These are phyloP conservation scores for Penicillium capsulatum DNA, from an alignment of 2,329 filamentous ascomycete species.

Conservation along the genomic window DNA sequence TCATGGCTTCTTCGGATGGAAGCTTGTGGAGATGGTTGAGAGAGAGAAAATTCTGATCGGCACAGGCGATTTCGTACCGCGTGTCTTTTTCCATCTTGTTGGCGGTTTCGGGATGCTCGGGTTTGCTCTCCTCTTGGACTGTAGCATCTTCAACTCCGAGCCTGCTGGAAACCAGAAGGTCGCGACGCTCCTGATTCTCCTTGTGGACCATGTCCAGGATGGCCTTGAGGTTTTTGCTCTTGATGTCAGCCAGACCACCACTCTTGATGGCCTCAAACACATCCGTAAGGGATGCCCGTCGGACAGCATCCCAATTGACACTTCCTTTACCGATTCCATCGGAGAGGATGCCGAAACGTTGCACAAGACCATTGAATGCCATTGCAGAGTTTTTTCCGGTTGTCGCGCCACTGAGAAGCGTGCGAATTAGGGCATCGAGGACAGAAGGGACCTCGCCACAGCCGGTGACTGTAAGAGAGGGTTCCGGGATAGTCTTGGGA, in stretches of 20 bases:
- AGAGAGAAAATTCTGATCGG: conserved; percentile 59
- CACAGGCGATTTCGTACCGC: conserved; percentile 54
- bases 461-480: conserved; percentile 67
- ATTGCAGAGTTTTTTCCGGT: conserved; percentile 58
- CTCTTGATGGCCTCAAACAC: conserved; percentile 65
- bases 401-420: conserved; percentile 59
- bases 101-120: conserved; percentile 22
- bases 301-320: conserved; percentile 70
- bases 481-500: conserved; percentile 64
- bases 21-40: conserved; percentile 58
- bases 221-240: conserved; percentile 67
- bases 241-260: conserved; percentile 67
- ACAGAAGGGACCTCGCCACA: conserved; percentile 64
- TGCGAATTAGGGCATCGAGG: conserved; percentile 60
- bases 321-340: conserved; percentile 65
- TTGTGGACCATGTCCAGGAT: conserved; percentile 69
- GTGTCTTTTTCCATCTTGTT: conserved; percentile 48
- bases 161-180: conserved; percentile 43
- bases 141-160: conserved; percentile 38
- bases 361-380: conserved; percentile 62
- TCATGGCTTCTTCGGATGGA: conserved; percentile 54
- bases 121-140: conserved; percentile 19
- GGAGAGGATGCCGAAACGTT: conserved; percentile 59
- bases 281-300: conserved; percentile 54
- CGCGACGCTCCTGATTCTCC: conserved; percentile 59